Evolutionary conservation across 495 filamentous ascomycete species (phyloP), one percentile per base, ranked within the genome.

Genomic region (Elasticomyces elasticus): DNA sequence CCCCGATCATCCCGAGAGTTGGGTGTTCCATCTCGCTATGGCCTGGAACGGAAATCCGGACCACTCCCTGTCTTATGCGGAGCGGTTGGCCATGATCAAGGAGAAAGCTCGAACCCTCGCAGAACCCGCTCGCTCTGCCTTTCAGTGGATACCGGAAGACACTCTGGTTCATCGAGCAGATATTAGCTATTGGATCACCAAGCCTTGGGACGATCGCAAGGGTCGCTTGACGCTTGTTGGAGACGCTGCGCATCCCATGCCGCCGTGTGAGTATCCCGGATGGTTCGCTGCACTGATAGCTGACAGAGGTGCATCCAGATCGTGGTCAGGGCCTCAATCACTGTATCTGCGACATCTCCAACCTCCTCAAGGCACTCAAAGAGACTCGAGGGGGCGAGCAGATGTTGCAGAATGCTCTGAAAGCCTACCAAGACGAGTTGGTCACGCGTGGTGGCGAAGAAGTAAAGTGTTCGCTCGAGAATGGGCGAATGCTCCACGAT

Each of bases 171-270:
- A 63, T n/a, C 64, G 62, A 23, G 60, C 63, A 43, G 51, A 62
- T 20, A 65, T 72, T 22, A 62, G 54, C 9, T 69, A 69, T 42
- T 76, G 72, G 72, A 67, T 69, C 31, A 62, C 67, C 0, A 65
- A 70, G 57, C 17, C 64, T 1, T 81, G 73, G 71, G 69, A 80
- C 59, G 80, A 71, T 37, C 64, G 56, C 1, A 66, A 59, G 1
- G 74, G 78, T 1, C 61, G 69, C 30, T 67, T 79, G 1, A 76
- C 76, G 0, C 49, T 83, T 22, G 71, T 76, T 5, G 80, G 81
- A 2, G 82, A 84, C 65, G 79, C 80, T 0, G 71, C 77, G 5
- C 80, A 85, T 65, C 71, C 79, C 0, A 84, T 84, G 80, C 71
- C 76, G 0, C 76, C 74, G 58, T 43, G 40, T 43, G 20, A 22